Percentiles rank a stretch among this genome's conserved stretches.
Evolutionary conservation across 495 filamentous ascomycete genomes (phyloP).

Genomic region (Penicillium salamii): DNA sequence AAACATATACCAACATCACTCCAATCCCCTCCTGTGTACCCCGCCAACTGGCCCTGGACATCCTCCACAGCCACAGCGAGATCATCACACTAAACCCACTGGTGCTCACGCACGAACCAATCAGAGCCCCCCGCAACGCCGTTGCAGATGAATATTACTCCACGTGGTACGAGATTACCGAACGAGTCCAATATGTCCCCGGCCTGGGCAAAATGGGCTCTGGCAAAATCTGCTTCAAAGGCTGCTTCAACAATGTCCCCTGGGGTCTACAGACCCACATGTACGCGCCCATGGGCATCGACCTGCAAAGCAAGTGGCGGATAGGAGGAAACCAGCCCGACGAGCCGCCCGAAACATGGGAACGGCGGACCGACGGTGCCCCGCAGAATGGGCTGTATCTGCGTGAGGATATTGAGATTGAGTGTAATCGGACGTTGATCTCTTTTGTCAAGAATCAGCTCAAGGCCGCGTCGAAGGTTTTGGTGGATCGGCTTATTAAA

Average conservation of each 20-base stretch:
- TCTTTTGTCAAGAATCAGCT: slow-evolving; percentile 73
- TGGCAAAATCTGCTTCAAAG: slow-evolving; percentile 69
- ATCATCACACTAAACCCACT: slow-evolving; percentile 85
- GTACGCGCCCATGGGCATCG: slow-evolving; percentile 65
- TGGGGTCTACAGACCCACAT: slow-evolving; percentile 71
- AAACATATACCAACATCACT: slow-evolving; percentile 59
- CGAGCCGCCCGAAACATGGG: slow-evolving; percentile 55
- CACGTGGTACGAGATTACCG: slow-evolving; percentile 62
- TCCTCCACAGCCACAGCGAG: slow-evolving; percentile 66
- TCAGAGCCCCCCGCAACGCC: slow-evolving; percentile 60
- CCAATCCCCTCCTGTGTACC: slow-evolving; percentile 65
- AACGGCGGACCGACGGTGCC: slow-evolving; percentile 44
- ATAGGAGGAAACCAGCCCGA: slow-evolving; percentile 60
- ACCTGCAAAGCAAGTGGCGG: slow-evolving; percentile 67
- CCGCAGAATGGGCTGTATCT: slow-evolving; percentile 68
- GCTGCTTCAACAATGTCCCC: slow-evolving; percentile 67
- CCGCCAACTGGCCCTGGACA: slow-evolving; percentile 62
- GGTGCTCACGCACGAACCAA: slow-evolving; percentile 63
- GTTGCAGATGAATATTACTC: slow-evolving; percentile 63
- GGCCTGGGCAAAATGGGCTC: slow-evolving; percentile 51
- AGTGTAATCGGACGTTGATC: slow-evolving; percentile 69
- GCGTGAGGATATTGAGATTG: slow-evolving; percentile 73
- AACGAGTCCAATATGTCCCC: slow-evolving; percentile 71
- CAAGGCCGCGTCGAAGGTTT: slow-evolving; percentile 62
- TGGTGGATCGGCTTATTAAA: slow-evolving; percentile 63